Evolutionary conservation across 108 stramenopile species (phyloP), one percentile per base, ranked within the genome.

Genomic region (Pseudonitzschia delicatissima): DNA sequence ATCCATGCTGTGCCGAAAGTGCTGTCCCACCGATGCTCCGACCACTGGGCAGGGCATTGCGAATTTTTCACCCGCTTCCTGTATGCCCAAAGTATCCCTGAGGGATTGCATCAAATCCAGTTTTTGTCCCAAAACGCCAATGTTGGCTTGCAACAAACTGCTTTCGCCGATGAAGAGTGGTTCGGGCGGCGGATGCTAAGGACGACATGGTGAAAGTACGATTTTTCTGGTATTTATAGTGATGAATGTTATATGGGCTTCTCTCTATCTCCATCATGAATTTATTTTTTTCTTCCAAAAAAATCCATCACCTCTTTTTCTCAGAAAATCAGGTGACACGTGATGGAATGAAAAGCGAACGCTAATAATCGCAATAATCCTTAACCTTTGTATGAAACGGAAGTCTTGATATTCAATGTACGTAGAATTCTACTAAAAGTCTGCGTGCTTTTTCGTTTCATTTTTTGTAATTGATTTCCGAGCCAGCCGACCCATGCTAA

Each of bases 1-100:
- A 70, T 95, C 92, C 82, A 97, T 80, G 45, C 87, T 87, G 68
- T 97, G 96, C 15, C 96, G 91, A 68, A 93, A 71, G 72, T 97
- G 96, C 47, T 90, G 90, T 17, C 94, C 96, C 26, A 97, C 74
- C 25, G 86, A 79, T 11, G 94, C 88, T 23, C 81, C 73, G 31
- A 92, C 87, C 33, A 95, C 69, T 1, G 90, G 82, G 70, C 90
- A 94, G 20, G 42, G 40, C 37, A 66, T 60, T 51, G 78, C 62
- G 57, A 82, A 89, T 13, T 70, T 62, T 59, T 67, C 63, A n/a
- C 68, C 39, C 8, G 87, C 84, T 53, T 76, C 15, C 32, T 61
- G 51, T 8, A 44, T 27, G 18, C 92, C 92, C 64, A 83, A 72
- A 27, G 60, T 68, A 1, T 73, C 52, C 11, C 71, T 57, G 17